phyloP scores from a whole-genome alignment of 495 filamentous ascomycete genomes.

The Terfezia boudieri region DNA sequence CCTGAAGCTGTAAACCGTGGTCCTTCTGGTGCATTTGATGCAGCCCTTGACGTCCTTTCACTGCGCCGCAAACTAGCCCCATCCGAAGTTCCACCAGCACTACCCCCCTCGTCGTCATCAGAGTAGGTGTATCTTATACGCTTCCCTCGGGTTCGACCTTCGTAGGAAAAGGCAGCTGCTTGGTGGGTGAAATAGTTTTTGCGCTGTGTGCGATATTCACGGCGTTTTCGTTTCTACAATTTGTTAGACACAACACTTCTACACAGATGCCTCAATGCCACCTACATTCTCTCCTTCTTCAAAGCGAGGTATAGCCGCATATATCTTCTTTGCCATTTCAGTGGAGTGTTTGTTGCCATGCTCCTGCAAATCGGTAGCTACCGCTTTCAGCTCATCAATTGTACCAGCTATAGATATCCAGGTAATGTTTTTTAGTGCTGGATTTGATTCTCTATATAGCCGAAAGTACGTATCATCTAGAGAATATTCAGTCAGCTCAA shows the following conservation, averaged over 20 bases:
- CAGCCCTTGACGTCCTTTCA: conserved; percentile 1
- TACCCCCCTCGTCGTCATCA: conserved; percentile 62
- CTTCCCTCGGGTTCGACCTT: conserved; percentile 88
- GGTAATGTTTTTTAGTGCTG: conserved; percentile 46
- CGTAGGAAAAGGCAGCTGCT: conserved; percentile 76
- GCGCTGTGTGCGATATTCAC: conserved; percentile 69
- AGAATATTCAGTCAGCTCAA: too few relatives aligned
- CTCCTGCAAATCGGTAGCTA: conserved; percentile 49
- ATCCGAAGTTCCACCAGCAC: conserved; percentile 40
- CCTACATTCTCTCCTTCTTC: conserved; percentile 78
- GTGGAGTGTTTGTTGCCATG: conserved; percentile 59
- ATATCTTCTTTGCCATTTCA: conserved; percentile 52
- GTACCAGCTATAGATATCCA: conserved; percentile 86
- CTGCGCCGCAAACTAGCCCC: conserved; percentile 9
- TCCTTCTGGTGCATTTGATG: conserved; percentile 23
- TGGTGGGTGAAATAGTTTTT: conserved; percentile 76
- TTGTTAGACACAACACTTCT: conserved; percentile 17
- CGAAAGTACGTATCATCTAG: conserved; percentile 83
- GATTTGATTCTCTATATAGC: conserved; percentile 87
- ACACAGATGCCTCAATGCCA: background rate
- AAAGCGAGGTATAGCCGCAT: conserved; percentile 70
- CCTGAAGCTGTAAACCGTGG: conserved; percentile 81
- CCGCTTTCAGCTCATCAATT: conserved; percentile 59
- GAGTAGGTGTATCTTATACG: conserved; percentile 90
- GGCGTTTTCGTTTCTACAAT: conserved; percentile 60